These are phyloP conservation scores for Globisporangium alternatum DNA, from an alignment of 352 stramenopile species.

Conservation along the genomic window DNA sequence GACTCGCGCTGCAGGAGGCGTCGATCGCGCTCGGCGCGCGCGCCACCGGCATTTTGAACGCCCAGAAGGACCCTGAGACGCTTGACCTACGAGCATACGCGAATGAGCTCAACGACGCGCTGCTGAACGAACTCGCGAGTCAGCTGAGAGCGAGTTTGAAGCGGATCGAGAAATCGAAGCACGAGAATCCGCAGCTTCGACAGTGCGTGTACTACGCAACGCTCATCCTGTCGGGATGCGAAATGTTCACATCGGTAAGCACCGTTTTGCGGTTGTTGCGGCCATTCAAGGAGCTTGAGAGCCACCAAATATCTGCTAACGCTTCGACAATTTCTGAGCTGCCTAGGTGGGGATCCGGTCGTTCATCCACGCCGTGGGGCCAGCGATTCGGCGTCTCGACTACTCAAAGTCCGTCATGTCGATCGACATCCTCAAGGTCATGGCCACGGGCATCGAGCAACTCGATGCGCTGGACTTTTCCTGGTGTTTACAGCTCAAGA, in stretches of 20 bases:
- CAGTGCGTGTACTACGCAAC: constrained; percentile 35
- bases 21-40: constrained; percentile 37
- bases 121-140: constrained; percentile 58
- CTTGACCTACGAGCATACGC: constrained; percentile 50
- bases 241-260: constrained; percentile 43
- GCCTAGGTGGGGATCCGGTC: constrained; percentile 65
- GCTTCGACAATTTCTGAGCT: background rate
- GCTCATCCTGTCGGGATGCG: constrained; percentile 52
- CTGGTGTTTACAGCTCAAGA: constrained; percentile 45
- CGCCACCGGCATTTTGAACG: constrained; percentile 48
- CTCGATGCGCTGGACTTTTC: constrained; percentile 64
- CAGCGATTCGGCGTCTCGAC: constrained; percentile 43
- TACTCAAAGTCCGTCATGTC: constrained; percentile 48
- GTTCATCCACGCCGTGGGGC: constrained; percentile 59
- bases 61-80: constrained; percentile 48
- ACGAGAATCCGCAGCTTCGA: constrained; percentile 14
- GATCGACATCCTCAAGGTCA: constrained; percentile 62
- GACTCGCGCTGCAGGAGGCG: constrained; percentile 31
- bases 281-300: background rate
- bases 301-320: background rate
- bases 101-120: constrained; percentile 43
- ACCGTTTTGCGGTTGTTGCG: background rate
- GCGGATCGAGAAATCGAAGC: constrained; percentile 4
- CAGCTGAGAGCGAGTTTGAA: constrained; percentile 46
- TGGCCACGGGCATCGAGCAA: constrained; percentile 57